phyloP scores from a whole-genome alignment of 1,284 basidiomycete species.

The Papiliotrema fonsecae region DNA sequence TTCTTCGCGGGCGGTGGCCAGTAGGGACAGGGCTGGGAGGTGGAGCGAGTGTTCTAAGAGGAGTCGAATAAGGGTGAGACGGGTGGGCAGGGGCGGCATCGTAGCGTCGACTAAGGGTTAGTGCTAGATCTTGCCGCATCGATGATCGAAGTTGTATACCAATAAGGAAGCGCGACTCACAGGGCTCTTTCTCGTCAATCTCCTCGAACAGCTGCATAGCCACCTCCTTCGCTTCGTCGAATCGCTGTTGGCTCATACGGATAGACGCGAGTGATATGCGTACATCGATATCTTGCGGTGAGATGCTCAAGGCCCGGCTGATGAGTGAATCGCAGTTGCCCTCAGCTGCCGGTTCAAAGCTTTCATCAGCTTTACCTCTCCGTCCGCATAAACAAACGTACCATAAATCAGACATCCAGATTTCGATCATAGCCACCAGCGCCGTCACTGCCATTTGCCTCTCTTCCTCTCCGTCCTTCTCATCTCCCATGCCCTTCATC shows the following conservation, averaged over 20 bases:
- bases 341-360: conserved; percentile 24
- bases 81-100: conserved; percentile 68
- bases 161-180: conserved; percentile 46
- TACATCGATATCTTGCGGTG: conserved; percentile 73
- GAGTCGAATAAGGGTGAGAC: conserved; percentile 71
- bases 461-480: conserved; percentile 56
- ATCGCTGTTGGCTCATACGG: conserved; percentile 77
- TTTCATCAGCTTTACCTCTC: background rate
- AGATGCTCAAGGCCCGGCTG: conserved; percentile 64
- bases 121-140: conserved; percentile 2
- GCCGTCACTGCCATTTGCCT: conserved; percentile 74
- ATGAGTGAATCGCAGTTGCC: conserved; percentile 75
- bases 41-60: conserved; percentile 75
- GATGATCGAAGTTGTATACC: background rate
- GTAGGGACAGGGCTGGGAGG: conserved; percentile 65
- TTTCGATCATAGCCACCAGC: conserved; percentile 85
- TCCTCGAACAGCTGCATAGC: conserved; percentile 65
- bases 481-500: conserved; percentile 12
- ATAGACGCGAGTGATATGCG: conserved; percentile 80
- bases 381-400: conserved; percentile 45
- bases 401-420: conserved; percentile 97
- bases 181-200: conserved; percentile 69
- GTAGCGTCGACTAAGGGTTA: conserved; percentile 59
- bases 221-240: conserved; percentile 70
- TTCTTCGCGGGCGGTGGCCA: conserved; percentile 72